Evolutionary conservation across 208 protist genomes (phyloP).

Genomic region (Phytomonas sp.): DNA sequence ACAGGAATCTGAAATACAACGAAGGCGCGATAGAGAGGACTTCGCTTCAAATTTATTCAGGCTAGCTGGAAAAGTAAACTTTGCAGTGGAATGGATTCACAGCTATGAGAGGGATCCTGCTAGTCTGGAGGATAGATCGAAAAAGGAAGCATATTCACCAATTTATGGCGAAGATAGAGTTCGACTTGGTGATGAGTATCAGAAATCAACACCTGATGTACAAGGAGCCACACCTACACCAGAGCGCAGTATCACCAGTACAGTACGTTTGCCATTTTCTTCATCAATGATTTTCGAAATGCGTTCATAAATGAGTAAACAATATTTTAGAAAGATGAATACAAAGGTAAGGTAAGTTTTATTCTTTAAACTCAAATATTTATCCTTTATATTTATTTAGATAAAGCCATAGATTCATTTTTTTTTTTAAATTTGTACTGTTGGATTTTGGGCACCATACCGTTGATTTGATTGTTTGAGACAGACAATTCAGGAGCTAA

Average conservation of each 20-base stretch:
- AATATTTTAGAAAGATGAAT: background rate
- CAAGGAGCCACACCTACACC: constrained; percentile 34
- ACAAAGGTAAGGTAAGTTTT: background rate
- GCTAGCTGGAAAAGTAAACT: constrained; percentile 5
- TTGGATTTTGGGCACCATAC: background rate
- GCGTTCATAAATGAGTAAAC: constrained; percentile 13
- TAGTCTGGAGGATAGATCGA: background rate
- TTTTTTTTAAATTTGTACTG: constrained; percentile 9
- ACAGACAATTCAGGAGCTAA: background rate
- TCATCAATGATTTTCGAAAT: constrained; percentile 51
- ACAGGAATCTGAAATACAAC: background rate
- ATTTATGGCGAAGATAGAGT: constrained; percentile 3
- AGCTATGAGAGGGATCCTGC: background rate
- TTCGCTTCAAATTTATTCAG: background rate
- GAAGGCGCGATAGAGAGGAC: constrained; percentile 1
- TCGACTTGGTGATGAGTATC: background rate
- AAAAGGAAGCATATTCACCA: background rate
- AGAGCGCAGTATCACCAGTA: constrained; percentile 16
- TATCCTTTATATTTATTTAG: constrained; percentile 1
- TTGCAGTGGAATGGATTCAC: constrained; percentile 12
- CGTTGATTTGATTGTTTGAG: background rate
- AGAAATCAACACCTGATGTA: background rate
- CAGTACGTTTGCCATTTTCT: constrained; percentile 44
- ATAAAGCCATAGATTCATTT: constrained; percentile 9
- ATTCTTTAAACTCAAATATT: constrained; percentile 3